Percentiles rank a stretch among this genome's conserved stretches.
phyloP scores from a whole-genome alignment of 2,329 filamentous ascomycete genomes.

The Elsinoe arachidis region DNA sequence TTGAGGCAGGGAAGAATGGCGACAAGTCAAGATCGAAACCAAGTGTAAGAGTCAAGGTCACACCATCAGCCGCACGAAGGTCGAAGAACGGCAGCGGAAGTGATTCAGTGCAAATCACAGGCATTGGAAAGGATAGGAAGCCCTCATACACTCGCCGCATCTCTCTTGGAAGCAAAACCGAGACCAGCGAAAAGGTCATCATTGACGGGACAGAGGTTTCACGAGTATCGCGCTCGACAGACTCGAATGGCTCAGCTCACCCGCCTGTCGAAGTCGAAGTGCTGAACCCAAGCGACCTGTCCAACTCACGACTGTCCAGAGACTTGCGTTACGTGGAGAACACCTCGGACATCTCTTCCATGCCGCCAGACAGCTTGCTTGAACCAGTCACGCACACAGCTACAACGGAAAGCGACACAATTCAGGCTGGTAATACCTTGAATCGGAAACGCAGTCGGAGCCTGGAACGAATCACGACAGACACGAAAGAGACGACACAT shows the following conservation, averaged over 20 bases:
- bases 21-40: constrained; percentile 59
- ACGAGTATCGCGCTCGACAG: constrained; percentile 69
- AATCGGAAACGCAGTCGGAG: constrained; percentile 43
- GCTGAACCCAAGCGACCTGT: constrained; percentile 59
- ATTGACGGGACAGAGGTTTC: constrained; percentile 43
- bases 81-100: constrained; percentile 39
- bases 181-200: constrained; percentile 21
- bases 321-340: constrained; percentile 57
- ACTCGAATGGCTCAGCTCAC: constrained; percentile 61
- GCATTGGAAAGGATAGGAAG: constrained; percentile 65
- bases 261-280: constrained; percentile 86
- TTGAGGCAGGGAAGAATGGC: constrained; percentile 67
- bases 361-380: constrained; percentile 64
- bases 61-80: constrained; percentile 59
- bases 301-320: constrained; percentile 41
- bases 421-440: not conserved
- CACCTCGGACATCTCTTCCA: constrained; percentile 78
- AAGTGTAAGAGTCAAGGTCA: constrained; percentile 72
- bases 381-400: constrained; percentile 44
- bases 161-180: constrained; percentile 45
- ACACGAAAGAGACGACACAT: constrained; percentile 19
- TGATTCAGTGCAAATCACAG: constrained; percentile 80
- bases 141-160: constrained; percentile 61
- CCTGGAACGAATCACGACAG: constrained; percentile 31
- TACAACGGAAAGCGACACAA: not conserved